These are phyloP conservation scores for Penicillium cosmopolitanum DNA, from an alignment of 495 filamentous ascomycete genomes.

Conservation along the genomic window DNA sequence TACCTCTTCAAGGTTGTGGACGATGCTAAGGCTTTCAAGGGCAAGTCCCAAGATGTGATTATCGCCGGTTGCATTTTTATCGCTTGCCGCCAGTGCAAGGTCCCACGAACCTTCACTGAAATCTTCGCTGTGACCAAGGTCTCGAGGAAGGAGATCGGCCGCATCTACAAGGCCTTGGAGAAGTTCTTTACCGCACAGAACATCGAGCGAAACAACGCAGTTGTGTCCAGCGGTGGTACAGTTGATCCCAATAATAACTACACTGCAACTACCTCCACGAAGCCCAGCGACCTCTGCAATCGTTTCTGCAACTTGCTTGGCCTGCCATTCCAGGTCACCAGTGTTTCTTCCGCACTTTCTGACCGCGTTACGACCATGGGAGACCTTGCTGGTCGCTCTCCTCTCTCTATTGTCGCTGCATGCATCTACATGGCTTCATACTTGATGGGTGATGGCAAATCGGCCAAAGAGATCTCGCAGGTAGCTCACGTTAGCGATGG, in stretches of 20 bases:
- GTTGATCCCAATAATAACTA: slow-evolving; percentile 60
- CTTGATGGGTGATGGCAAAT: slow-evolving; percentile 75
- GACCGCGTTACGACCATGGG: slow-evolving; percentile 71
- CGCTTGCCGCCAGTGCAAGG: slow-evolving; percentile 86
- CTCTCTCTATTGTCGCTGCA: slow-evolving; percentile 89
- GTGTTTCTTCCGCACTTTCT: slow-evolving; percentile 73
- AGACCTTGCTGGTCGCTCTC: slow-evolving; percentile 88
- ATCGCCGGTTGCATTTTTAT: slow-evolving; percentile 97
- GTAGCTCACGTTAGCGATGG: slow-evolving; percentile 91
- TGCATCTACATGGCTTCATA: slow-evolving; percentile 94
- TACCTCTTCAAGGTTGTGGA: slow-evolving; percentile 92
- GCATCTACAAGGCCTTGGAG: slow-evolving; percentile 91
- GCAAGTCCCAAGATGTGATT: slow-evolving; percentile 90
- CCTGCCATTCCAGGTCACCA: slow-evolving; percentile 67
- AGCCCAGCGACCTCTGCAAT: slow-evolving; percentile 80
- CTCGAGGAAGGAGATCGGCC: slow-evolving; percentile 93
- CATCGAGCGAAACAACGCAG: slow-evolving; percentile 53
- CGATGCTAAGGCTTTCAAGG: slow-evolving; percentile 90
- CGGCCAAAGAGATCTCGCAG: slow-evolving; percentile 78
- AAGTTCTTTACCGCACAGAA: slow-evolving; percentile 74
- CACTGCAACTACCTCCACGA: slow-evolving; percentile 75
- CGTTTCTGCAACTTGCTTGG: slow-evolving; percentile 86
- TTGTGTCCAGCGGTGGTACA: slow-evolving; percentile 50
- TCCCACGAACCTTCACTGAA: slow-evolving; percentile 89
- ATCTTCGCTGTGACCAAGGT: slow-evolving; percentile 92